phyloP scores from a whole-genome alignment of 1,139 yeast genomes.

The Pichiaceae sp. region DNA sequence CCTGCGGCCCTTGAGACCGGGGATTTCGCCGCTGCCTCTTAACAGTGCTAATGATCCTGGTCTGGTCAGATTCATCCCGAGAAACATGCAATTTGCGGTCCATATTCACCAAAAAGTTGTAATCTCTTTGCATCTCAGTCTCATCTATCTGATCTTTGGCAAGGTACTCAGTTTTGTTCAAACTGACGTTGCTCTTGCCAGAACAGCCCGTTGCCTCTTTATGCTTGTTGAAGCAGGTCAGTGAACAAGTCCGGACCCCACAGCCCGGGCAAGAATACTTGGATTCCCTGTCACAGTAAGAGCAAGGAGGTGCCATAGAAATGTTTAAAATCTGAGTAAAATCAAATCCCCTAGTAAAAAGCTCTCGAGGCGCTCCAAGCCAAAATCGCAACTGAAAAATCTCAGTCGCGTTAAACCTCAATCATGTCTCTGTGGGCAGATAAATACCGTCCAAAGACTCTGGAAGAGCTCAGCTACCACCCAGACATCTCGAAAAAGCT shows the following conservation, averaged over 20 bases:
- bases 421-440: slow-evolving; percentile 94
- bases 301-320: background rate
- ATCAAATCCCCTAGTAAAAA: too few relatives aligned
- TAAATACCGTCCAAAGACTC: slow-evolving; percentile 71
- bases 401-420: too few relatives aligned
- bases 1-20: slow-evolving; percentile 6
- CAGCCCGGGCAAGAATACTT: slow-evolving; percentile 90
- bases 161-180: slow-evolving; percentile 43
- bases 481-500: slow-evolving; percentile 54
- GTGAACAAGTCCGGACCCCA: slow-evolving; percentile 54
- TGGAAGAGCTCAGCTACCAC: slow-evolving; percentile 63
- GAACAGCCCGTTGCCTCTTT: slow-evolving; percentile 55
- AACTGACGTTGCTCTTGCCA: slow-evolving; percentile 46
- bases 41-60: slow-evolving; percentile 8
- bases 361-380: too few relatives aligned
- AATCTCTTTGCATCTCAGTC: slow-evolving; percentile 64
- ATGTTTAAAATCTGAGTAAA: too few relatives aligned
- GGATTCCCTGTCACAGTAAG: slow-evolving; percentile 25
- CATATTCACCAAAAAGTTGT: slow-evolving; percentile 59
- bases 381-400: too few relatives aligned
- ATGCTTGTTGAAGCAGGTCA: slow-evolving; percentile 65
- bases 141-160: slow-evolving; percentile 34
- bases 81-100: slow-evolving; percentile 49
- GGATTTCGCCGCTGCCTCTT: background rate
- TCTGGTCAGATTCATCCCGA: slow-evolving; percentile 32